Evolutionary conservation across 768 basidiomycete genomes (phyloP).

Genomic region (Kwoniella sp.): DNA sequence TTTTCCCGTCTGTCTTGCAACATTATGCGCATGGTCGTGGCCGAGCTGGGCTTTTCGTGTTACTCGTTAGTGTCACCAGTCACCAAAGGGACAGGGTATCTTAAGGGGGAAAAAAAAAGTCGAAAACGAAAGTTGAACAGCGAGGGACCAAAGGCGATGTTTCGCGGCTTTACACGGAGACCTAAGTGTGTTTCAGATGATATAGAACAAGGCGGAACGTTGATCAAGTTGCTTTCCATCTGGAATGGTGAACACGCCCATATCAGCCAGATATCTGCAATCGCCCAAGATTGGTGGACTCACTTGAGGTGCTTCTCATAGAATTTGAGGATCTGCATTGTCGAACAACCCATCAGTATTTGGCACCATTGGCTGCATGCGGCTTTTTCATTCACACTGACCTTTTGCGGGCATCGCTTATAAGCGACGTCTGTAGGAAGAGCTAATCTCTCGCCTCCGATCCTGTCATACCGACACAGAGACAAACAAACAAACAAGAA

Average conservation of each 20-base stretch:
- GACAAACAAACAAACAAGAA: too few relatives aligned
- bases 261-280: neutral
- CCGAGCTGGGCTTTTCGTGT: too few relatives aligned
- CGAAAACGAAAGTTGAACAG: too few relatives aligned
- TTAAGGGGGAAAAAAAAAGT: too few relatives aligned
- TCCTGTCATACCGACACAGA: constrained; percentile 26
- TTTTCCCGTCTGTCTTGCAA: too few relatives aligned
- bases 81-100: too few relatives aligned
- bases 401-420: constrained; percentile 51
- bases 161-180: too few relatives aligned
- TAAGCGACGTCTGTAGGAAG: constrained; percentile 41
- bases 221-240: neutral
- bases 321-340: constrained; percentile 48
- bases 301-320: constrained; percentile 54
- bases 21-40: too few relatives aligned
- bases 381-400: constrained; percentile 11
- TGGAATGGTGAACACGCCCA: neutral
- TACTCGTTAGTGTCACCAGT: too few relatives aligned
- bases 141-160: too few relatives aligned
- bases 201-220: too few relatives aligned
- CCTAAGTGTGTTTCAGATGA: too few relatives aligned
- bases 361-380: neutral
- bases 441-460: constrained; percentile 39
- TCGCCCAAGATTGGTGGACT: neutral
- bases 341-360: neutral